Base-by-base conservation (phyloP, 257 asterid species). In the Parsonsia alboflavescens region DNA sequence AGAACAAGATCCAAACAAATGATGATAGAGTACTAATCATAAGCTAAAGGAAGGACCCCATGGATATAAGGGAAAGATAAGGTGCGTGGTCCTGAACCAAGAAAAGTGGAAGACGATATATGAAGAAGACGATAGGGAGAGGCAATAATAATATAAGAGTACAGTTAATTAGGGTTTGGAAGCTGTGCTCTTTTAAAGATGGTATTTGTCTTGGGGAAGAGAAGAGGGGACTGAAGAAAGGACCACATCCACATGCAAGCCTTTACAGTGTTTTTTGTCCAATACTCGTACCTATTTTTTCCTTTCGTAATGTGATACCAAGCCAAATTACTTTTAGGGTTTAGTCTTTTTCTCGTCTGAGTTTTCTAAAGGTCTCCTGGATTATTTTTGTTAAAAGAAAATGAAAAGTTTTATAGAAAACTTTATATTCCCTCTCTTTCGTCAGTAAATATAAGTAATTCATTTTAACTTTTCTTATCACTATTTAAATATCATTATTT, bases 81-180 rank as follows among this genome's bases (percentile, higher is more conserved):
- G 26, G 61, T n/a, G 10, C 28, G 97, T 91, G 97, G 97, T 89
- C 97, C 93, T 80, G 72, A 21, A 48, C 49, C 49, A 65, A 46
- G 68, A 70, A n/a, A 26, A 78, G 80, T 73, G 83, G 76, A 76
- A 57, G 62, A 63, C 73, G 58, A 59, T 49, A 73, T 71, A 7
- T 9, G 74, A 73, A 80, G 82, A 80, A 71, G 77, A 66, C 53
- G 85, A 77, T 77, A 77, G 80, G 64, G 81, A 79, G 72, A 73
- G 71, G 61, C 15, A 21, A 57, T 21, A 64, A 57, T 42, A 19
- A 63, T 57, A 41, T 46, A 24, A 30, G 22, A 22, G 46, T 5
- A 73, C 36, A 59, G 46, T 74, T 80, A 69, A 69, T 80, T 80
- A 83, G 86, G 86, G 86, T 80, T 80, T 77, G 73, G 76, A 77